Percentiles rank a stretch among this genome's conserved stretches.
Conservation (phyloP, 2,329 filamentous ascomycete species). For the Geosmithia putterillii region DNA sequence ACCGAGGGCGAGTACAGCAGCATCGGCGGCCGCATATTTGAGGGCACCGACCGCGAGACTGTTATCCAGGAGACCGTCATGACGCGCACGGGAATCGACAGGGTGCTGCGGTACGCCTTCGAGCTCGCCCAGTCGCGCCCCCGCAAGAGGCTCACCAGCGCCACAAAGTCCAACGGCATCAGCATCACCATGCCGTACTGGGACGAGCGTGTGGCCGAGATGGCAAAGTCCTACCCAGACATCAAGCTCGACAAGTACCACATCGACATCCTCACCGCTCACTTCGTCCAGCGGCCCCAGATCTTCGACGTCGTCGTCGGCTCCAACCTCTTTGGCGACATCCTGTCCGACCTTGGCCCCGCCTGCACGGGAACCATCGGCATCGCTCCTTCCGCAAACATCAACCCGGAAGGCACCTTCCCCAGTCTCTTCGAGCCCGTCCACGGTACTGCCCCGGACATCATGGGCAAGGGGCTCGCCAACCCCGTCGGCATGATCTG, state of each 20-base stretch:
- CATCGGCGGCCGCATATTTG: slow-evolving; percentile 50
- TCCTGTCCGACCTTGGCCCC: slow-evolving; percentile 59
- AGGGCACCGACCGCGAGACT: slow-evolving; percentile 44
- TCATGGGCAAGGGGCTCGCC: slow-evolving; percentile 59
- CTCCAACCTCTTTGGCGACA: slow-evolving; percentile 52
- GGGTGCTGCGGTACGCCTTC: slow-evolving; percentile 52
- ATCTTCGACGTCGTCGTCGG: slow-evolving; percentile 52
- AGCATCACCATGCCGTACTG: slow-evolving; percentile 57
- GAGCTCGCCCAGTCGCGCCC: slow-evolving; percentile 46
- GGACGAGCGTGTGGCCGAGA: slow-evolving; percentile 45
- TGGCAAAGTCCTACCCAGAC: slow-evolving; percentile 43
- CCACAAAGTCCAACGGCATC: slow-evolving; percentile 56
- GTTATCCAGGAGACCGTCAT: slow-evolving; percentile 53
- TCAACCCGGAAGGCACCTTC: slow-evolving; percentile 43
- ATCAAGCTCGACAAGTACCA: slow-evolving; percentile 52
- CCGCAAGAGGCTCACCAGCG: slow-evolving; percentile 48
- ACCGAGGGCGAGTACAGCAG: slow-evolving; percentile 57
- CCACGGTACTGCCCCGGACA: slow-evolving; percentile 62
- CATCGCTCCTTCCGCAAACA: slow-evolving; percentile 58
- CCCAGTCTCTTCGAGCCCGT: slow-evolving; percentile 53
- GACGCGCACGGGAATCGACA: slow-evolving; percentile 46
- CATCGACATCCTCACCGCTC: slow-evolving; percentile 53
- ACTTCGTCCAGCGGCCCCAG: slow-evolving; percentile 48
- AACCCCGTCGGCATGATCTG: slow-evolving; percentile 64
- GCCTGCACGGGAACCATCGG: slow-evolving; percentile 60